Conservation (phyloP, 129 eudicot genomes). For the Daucus carota region DH1_v3.0 NC_030388.2:32304501-32305000, state of each 20-base stretch:
- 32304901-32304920: not conserved
- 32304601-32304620: not conserved
- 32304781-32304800: constrained; percentile 16
- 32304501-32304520: not conserved
- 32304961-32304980: not conserved
- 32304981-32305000: not conserved
- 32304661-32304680: not conserved
- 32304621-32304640: not conserved
- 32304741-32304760: constrained; percentile 2
- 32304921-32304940: not conserved
- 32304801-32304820: not conserved
- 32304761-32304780: not conserved
- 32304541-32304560: not conserved
- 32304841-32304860: not conserved
- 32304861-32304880: constrained; percentile 10
- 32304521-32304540: not conserved
- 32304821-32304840: constrained; percentile 9
- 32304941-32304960: not conserved
- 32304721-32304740: not conserved
- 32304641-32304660: not conserved
- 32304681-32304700: not conserved
- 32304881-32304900: not conserved
- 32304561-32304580: constrained; percentile 7
- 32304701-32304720: not conserved
- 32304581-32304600: constrained; percentile 20